Conservation (phyloP, 192 early-diverging fungal genomes). For the Oehlia diaphana region DNA sequence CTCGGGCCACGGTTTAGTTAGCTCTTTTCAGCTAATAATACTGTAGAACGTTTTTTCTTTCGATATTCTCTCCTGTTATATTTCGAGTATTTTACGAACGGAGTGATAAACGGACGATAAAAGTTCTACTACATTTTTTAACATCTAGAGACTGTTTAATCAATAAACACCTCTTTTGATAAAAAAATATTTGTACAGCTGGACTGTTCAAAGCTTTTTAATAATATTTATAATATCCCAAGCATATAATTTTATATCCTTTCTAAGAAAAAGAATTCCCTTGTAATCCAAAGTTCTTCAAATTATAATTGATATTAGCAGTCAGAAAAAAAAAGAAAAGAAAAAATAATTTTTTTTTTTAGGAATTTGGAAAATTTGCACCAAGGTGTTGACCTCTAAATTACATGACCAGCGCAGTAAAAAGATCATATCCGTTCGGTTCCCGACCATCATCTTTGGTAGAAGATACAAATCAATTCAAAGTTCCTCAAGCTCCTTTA, state of each 20-base stretch:
- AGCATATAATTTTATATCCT: neutral
- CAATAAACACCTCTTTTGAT: neutral
- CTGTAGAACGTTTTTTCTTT: neutral
- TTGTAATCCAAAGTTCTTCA: neutral
- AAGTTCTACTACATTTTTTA: neutral
- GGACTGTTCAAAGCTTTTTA: constrained; percentile 12
- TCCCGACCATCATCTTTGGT: neutral
- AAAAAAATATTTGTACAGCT: constrained; percentile 2
- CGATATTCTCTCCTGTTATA: neutral
- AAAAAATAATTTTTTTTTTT: neutral
- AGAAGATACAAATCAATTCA: constrained; percentile 19
- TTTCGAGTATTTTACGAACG: neutral
- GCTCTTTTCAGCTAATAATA: neutral
- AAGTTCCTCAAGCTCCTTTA: constrained; percentile 13
- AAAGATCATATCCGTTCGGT: constrained; percentile 30
- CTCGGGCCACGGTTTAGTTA: neutral
- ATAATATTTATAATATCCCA: neutral
- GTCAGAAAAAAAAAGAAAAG: neutral
- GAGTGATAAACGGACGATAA: neutral
- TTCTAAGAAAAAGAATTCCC: neutral
- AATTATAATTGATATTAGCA: neutral
- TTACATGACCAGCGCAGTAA: constrained; percentile 26
- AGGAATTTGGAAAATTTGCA: neutral
- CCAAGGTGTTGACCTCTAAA: neutral
- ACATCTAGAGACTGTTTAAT: neutral